Percentiles rank a stretch among this genome's conserved stretches.
These are phyloP conservation scores for Scedosporium aurantiacum DNA, from an alignment of 2,329 filamentous ascomycete species.

Conservation along the genomic window DNA sequence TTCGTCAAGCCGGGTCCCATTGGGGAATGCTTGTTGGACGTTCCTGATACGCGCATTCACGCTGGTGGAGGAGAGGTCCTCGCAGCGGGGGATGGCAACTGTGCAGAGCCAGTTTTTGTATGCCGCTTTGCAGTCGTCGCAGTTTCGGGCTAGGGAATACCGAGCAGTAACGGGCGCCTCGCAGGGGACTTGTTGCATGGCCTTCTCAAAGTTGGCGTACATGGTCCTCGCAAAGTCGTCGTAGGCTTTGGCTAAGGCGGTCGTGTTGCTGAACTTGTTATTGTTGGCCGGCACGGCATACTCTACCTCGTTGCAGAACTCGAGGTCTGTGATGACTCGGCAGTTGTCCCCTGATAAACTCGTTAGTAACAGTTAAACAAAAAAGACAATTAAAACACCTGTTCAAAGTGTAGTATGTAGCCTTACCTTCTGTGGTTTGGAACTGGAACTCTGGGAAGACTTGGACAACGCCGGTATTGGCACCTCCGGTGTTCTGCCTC, in stretches of 20 bases:
- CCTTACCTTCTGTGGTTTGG: conserved; percentile 63
- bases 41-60: conserved; percentile 48
- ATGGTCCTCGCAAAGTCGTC: conserved; percentile 60
- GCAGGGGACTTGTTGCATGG: conserved; percentile 75
- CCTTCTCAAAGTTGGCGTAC: conserved; percentile 71
- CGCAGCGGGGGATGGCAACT: conserved; percentile 83
- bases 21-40: conserved; percentile 56
- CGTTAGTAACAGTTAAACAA: not conserved
- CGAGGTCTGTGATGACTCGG: conserved; percentile 73
- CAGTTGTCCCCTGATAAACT: conserved; percentile 59
- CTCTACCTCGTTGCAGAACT: conserved; percentile 78
- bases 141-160: conserved; percentile 72
- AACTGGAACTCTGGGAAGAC: conserved; percentile 67
- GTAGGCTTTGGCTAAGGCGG: conserved; percentile 59
- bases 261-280: conserved; percentile 45
- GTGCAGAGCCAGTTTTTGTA: conserved; percentile 96
- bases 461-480: conserved; percentile 53
- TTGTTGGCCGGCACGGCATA: conserved; percentile 84
- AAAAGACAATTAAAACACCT: not conserved
- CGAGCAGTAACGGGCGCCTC: conserved; percentile 60
- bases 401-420: not conserved
- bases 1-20: conserved; percentile 45
- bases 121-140: conserved; percentile 62
- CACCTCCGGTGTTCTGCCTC: conserved; percentile 18
- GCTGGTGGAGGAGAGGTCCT: conserved; percentile 57